phyloP scores from a whole-genome alignment of 306 rosid species.

The Castanea crenata region DNA sequence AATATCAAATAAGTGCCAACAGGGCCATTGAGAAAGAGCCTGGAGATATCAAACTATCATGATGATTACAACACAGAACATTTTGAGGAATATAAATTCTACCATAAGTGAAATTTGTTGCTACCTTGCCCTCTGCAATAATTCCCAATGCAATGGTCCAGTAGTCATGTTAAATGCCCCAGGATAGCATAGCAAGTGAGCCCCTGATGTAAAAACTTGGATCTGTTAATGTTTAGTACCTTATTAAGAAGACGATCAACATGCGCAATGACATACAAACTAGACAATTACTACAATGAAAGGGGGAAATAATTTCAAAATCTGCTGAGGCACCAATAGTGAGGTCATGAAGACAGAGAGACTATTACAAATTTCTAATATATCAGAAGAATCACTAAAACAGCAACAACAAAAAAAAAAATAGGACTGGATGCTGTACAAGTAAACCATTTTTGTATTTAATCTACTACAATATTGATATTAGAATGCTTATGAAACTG shows the following conservation, averaged over 20 bases:
- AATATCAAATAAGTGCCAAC: background rate
- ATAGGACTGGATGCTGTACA: background rate
- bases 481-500: background rate
- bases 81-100: background rate
- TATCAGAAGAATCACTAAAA: no score
- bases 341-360: no score
- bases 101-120: slow-evolving; percentile 9
- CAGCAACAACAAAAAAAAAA: background rate
- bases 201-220: slow-evolving; percentile 60
- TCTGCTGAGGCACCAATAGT: background rate
- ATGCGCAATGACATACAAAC: background rate
- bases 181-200: slow-evolving; percentile 96
- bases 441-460: background rate
- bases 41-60: background rate
- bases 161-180: slow-evolving; percentile 99
- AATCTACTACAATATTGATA: no score
- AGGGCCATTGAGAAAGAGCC: background rate
- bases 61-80: background rate
- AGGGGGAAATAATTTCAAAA: slow-evolving; percentile 4
- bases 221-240: slow-evolving; percentile 17
- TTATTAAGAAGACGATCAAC: slow-evolving; percentile 1
- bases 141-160: slow-evolving; percentile 99
- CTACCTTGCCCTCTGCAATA: slow-evolving; percentile 90
- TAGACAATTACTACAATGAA: slow-evolving; percentile 9
- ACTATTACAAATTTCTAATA: no score